These are phyloP conservation scores for Podospora didyma DNA, from an alignment of 495 filamentous ascomycete genomes.

Conservation along the genomic window DNA sequence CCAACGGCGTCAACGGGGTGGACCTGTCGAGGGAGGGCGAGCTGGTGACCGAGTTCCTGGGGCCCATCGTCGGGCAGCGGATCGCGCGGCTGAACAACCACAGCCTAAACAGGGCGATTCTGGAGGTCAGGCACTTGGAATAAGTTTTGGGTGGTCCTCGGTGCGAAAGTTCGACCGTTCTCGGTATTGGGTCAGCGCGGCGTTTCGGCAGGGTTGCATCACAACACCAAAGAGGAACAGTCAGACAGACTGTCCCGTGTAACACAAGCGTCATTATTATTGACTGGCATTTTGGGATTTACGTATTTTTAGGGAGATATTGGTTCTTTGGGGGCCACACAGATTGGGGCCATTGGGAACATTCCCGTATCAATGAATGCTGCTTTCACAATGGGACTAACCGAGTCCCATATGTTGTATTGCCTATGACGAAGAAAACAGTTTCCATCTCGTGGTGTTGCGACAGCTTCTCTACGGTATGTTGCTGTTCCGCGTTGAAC, in stretches of 20 bases:
- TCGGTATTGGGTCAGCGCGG: not conserved
- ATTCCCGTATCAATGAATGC: too few relatives aligned
- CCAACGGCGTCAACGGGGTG: constrained; percentile 25
- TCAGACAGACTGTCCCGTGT: too few relatives aligned
- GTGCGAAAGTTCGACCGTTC: not conserved
- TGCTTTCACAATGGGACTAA: too few relatives aligned
- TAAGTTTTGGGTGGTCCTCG: constrained; percentile 11
- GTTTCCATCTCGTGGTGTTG: too few relatives aligned
- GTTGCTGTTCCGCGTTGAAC: not conserved
- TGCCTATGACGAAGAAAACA: too few relatives aligned
- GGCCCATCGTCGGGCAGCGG: constrained; percentile 54
- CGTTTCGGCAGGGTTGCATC: not conserved
- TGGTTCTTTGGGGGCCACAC: too few relatives aligned
- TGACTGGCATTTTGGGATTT: too few relatives aligned
- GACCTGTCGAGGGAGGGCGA: constrained; percentile 40
- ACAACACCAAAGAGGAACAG: too few relatives aligned
- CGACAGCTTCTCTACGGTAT: not conserved
- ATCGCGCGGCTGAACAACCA: constrained; percentile 52
- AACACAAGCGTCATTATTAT: too few relatives aligned
- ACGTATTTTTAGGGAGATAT: too few relatives aligned
- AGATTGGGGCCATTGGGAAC: too few relatives aligned
- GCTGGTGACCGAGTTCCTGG: constrained; percentile 53
- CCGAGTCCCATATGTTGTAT: too few relatives aligned
- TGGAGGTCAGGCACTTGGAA: constrained; percentile 42
- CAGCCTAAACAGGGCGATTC: constrained; percentile 44